Base-by-base conservation (phyloP, 768 basidiomycete genomes). In the Amanita pallidorosea region DNA sequence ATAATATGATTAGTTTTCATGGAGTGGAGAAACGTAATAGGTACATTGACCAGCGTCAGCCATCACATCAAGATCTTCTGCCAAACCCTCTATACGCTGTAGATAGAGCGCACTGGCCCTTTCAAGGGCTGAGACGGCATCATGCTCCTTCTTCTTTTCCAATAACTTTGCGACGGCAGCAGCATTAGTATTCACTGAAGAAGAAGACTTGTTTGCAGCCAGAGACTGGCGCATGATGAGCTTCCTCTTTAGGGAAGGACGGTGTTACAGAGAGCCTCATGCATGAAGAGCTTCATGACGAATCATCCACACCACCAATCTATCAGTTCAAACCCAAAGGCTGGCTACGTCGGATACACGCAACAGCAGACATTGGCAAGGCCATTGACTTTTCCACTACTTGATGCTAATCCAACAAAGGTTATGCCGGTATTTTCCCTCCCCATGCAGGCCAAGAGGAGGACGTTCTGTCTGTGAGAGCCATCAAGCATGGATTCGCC, bases 101-200 rank as follows among this genome's bases (percentile, higher is more conserved):
- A 84, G 70, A 59, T 83, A 85, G 31, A 80, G 63, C 5, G 75
- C 64, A 49, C 78, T 83, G 0, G 82, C 79, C 49, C 72, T 70
- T 59, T 88, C 83, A 5, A 89, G 69, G 1, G 86, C 86, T 18
- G 77, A 73, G 22, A 88, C 83, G 0, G 83, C 85, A 49, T 88
- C 85, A 50, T 71, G 79, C 62, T 89, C 87, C 60, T 86, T 88
- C 69, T 86, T 88, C 70, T 88, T 88, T 59, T 89, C 86, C 2
- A 72, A 49, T 40, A 86, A 72, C 56, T 81, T 82, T 15, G 77
- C 70, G 1, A 67, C 53, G 1, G 79, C 73, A 1, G 76, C 77
- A 6, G 66, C 63, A 33, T 73, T 67, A 6, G 69, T 60, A 52
- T 65, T 61, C 34, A 67, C 53, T 8, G 62, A 65, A 37, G 70